phyloP scores from a whole-genome alignment of 140 eudicot species.

The Flaveria floridana region DNA sequence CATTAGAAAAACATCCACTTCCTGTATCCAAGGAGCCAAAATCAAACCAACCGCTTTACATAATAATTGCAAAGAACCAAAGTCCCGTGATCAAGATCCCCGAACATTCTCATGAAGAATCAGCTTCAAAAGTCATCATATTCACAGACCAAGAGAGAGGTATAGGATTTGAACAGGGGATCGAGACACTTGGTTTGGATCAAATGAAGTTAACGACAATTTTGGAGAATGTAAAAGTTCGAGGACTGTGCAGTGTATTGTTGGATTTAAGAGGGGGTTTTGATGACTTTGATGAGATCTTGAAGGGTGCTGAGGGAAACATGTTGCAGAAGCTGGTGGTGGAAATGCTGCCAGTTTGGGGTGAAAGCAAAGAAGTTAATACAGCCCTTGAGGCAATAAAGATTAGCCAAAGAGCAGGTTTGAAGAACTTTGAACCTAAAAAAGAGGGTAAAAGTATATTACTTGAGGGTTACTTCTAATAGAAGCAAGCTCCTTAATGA shows the following conservation, averaged over 20 bases:
- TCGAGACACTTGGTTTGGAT: constrained; percentile 49
- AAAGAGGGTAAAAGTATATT: constrained; percentile 51
- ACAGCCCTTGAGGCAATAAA: constrained; percentile 34
- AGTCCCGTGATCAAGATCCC: constrained; percentile 38
- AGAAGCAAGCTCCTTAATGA: neutral
- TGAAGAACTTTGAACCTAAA: constrained; percentile 60
- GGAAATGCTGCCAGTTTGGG: constrained; percentile 68
- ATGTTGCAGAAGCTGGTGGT: constrained; percentile 70
- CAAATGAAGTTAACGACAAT: constrained; percentile 50
- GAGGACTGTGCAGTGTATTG: constrained; percentile 73
- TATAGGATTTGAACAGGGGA: constrained; percentile 43
- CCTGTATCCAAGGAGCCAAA: constrained; percentile 69
- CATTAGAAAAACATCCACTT: constrained; percentile 38
- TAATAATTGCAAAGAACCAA: constrained; percentile 52
- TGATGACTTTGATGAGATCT: constrained; percentile 58
- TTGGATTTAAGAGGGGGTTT: constrained; percentile 63
- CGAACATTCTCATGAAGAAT: constrained; percentile 15
- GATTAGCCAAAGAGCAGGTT: constrained; percentile 31
- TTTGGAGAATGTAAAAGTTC: constrained; percentile 58
- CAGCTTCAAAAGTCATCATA: constrained; percentile 49
- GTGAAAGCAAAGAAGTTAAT: constrained; percentile 35
- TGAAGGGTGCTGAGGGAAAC: constrained; percentile 54
- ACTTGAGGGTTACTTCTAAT: constrained; percentile 66
- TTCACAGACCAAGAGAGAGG: constrained; percentile 44
- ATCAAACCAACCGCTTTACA: constrained; percentile 73